Evolutionary conservation across 805 yeast genomes (phyloP).

Genomic region (Wickerhamiella kazuoi): DNA sequence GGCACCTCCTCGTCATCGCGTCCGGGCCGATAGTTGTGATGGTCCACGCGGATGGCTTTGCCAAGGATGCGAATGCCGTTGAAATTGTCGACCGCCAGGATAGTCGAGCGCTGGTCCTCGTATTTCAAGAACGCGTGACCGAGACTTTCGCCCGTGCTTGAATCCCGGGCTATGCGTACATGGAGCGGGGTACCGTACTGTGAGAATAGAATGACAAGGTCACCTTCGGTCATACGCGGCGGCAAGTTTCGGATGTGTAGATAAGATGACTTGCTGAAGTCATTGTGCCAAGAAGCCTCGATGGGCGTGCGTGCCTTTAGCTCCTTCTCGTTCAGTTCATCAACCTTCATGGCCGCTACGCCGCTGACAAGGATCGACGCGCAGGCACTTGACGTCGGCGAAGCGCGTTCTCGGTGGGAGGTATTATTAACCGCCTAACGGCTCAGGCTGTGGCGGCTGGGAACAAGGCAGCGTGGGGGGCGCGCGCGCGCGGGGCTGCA

Average conservation of each 20-base stretch:
- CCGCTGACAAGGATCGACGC: too few species aligned
- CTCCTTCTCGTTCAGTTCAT: constrained; percentile 48
- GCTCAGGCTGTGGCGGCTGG: too few species aligned
- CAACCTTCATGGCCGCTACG: constrained; percentile 13
- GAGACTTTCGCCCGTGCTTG: constrained; percentile 41
- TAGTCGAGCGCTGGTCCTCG: constrained; percentile 61
- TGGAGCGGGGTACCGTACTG: constrained; percentile 81
- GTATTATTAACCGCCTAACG: too few species aligned
- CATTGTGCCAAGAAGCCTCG: constrained; percentile 77
- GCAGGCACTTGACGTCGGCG: too few species aligned
- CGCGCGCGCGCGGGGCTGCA: too few species aligned
- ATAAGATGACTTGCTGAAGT: constrained; percentile 59
- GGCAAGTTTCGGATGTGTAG: constrained; percentile 62
- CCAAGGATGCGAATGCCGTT: constrained; percentile 33
- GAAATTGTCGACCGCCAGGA: constrained; percentile 76
- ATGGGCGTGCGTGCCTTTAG: constrained; percentile 39
- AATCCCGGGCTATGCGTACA: constrained; percentile 49
- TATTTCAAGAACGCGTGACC: constrained; percentile 76
- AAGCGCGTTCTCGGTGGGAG: too few species aligned
- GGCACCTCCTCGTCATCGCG: not conserved
- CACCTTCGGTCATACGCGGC: constrained; percentile 49
- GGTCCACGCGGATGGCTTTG: constrained; percentile 1
- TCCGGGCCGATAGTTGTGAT: not conserved
- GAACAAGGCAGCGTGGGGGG: too few species aligned
- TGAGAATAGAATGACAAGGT: constrained; percentile 59